These are phyloP conservation scores for Picocystis salinarum DNA, from an alignment of 139 green algal genomes.

Conservation along the genomic window DNA sequence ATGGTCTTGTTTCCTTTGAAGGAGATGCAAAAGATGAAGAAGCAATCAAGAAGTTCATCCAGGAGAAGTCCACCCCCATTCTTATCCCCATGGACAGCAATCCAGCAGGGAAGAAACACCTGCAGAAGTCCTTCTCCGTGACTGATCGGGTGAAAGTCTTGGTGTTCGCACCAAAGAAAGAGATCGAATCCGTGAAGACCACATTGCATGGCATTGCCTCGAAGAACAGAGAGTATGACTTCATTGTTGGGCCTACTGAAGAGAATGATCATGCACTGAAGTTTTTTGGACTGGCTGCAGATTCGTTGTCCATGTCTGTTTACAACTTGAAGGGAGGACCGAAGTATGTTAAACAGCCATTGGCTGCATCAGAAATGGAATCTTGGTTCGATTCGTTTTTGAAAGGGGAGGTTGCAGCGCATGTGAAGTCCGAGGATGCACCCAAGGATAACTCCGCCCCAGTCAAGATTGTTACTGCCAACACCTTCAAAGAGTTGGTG, in stretches of 20 bases:
- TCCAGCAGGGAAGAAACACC: not conserved
- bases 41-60: slow-evolving; percentile 11
- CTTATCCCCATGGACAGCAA: slow-evolving; percentile 7
- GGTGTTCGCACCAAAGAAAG: slow-evolving; percentile 7
- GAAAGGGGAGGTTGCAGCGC: slow-evolving; percentile 15
- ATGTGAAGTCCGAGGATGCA: slow-evolving; percentile 22
- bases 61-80: slow-evolving; percentile 11
- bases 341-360: slow-evolving; percentile 24
- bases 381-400: too few species aligned
- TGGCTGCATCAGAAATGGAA: too few species aligned
- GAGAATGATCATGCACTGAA: slow-evolving; percentile 9
- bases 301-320: slow-evolving; percentile 12
- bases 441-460: slow-evolving; percentile 16
- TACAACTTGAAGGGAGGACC: slow-evolving; percentile 7
- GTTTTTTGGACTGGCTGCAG: slow-evolving; percentile 16
- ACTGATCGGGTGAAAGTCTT: too few species aligned
- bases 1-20: slow-evolving; percentile 5
- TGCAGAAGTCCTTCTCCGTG: slow-evolving; percentile 17
- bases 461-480: slow-evolving; percentile 48
- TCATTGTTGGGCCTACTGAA: slow-evolving; percentile 2
- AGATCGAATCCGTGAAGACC: slow-evolving; percentile 1
- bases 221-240: not conserved
- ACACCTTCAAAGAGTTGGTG: slow-evolving; percentile 42
- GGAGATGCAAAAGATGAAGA: slow-evolving; percentile 4
- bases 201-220: not conserved